Evolutionary conservation across 495 filamentous ascomycete genomes (phyloP).

Genomic region (Xylaria telfairii): DNA sequence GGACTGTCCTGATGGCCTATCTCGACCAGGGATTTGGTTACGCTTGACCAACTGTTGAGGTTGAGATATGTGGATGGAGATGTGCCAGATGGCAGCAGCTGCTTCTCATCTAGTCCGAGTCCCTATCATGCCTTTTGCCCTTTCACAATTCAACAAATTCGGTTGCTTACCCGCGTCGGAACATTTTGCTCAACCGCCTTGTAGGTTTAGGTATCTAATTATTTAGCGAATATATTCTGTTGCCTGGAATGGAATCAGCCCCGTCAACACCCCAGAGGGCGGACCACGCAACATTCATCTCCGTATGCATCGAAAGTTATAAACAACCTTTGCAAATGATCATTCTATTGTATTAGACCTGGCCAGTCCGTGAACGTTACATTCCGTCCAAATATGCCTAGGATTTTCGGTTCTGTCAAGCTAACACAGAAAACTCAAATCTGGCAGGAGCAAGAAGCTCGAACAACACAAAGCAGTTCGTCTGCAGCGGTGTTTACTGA

Average conservation of each 20-base stretch:
- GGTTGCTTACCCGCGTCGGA: not conserved
- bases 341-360: not conserved
- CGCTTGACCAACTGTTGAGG: slow-evolving; percentile 13
- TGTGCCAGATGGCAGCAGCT: slow-evolving; percentile 26
- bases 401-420: not conserved
- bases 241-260: not conserved
- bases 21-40: too few species aligned
- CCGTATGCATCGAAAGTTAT: not conserved
- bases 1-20: not conserved
- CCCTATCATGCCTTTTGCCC: not conserved
- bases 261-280: not conserved
- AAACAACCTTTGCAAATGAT: not conserved
- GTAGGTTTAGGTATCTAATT: not conserved
- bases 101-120: not conserved
- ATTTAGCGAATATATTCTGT: not conserved
- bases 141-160: not conserved
- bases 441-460: not conserved
- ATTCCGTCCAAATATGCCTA: not conserved
- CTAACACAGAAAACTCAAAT: not conserved
- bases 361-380: not conserved
- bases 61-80: slow-evolving; percentile 9
- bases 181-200: not conserved
- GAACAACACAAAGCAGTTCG: not conserved
- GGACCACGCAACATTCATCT: too few species aligned
- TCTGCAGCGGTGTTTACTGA: not conserved